Evolutionary conservation across 805 yeast species (phyloP), one percentile per base, ranked within the genome.

Genomic region (Saccharomycopsis vini): DNA sequence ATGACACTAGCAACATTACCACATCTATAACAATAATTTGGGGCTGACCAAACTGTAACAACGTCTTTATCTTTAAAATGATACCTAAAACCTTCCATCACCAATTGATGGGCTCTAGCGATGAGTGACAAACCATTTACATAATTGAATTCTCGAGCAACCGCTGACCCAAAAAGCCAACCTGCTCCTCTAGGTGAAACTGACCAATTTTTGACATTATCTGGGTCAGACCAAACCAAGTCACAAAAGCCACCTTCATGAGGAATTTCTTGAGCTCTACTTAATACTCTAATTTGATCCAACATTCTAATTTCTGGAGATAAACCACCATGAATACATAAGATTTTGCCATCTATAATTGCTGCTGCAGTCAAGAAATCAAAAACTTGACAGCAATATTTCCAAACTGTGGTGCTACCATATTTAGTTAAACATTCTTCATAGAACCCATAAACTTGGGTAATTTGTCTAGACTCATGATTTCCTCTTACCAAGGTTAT

Each of bases 201-300:
- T 19, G 95, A 96, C 98, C 98, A 90, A 10, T 95, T 86, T 55
- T 87, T 96, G 36, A 89, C 95, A 56, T 89, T 89, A 61, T 90
- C 97, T 1, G 98, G 98, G 59, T 90, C 98, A 18, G 94, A 81
- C 98, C 98, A 90, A 32, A 90, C 89, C 56, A 90, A 73, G 62
- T 90, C 98, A 59, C 97, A 92, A 62, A 90, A 90, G 2, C 97
- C 97, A 54, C 98, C 98, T 66, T 90, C 98, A 61, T 92, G 97
- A 2, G 98, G 98, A 39, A 90, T 96, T 64, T 90, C 97, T 63
- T 90, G 97, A 3, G 97, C 97, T 57, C 98, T 73, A 42, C 92
- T 82, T 46, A 90, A 69, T 16, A 90, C 97, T 56, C 97, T 72
- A 52, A 90, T 88, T 64, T 90, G 98, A 62, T 90, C 98, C 53